Evolutionary conservation across 805 yeast genomes (phyloP), one percentile per base, ranked within the genome.

Genomic region (Brettanomyces custersianus): DNA sequence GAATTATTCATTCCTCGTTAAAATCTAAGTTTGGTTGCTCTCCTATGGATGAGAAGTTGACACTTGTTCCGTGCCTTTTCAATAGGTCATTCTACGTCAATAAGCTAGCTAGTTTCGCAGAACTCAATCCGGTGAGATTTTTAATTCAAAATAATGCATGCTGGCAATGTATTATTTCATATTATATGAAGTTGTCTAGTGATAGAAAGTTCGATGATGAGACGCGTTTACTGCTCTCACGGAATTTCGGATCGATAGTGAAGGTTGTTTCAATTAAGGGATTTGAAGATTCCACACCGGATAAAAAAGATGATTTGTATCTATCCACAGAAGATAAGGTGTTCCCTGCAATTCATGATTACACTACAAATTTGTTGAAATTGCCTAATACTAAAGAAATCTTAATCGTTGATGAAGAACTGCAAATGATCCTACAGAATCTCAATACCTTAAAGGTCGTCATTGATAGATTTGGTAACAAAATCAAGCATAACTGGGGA

Each of bases 391-490:
- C 75, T 1, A 47, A 50, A 16, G 77, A 72, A 41, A 46, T 65
- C 8, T 48, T 69, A 36, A 54, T 72, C 1, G 60, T 72, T 37
- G 73, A 74, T 43, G 70, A 77, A 22, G 86, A 80, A 44, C 69
- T 77, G 2, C 88, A 81, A 36, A 73, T 86, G 41, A 74, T 80
- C 40, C 66, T 81, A 13, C 69, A 69, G 20, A 57, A 73, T 0
- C 60, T 88, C 28, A 69, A 74, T 20, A 79, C 85, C 0, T 54
- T 90, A 35, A 80, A 77, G 49, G 74, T 68, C 21, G 63, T 88
- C n/a, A 65, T 90, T 22, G 94, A 87, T 48, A 77, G 80, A 45
- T 81, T 75, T 51, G 96, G 94, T 1, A 67, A 69, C 24, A 59
- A 65, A 5, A 63, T 79, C 34, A 62, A 64, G 30, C 59, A 61